phyloP scores from a whole-genome alignment of 306 rosid genomes.

The Glycine tomentella region DNA sequence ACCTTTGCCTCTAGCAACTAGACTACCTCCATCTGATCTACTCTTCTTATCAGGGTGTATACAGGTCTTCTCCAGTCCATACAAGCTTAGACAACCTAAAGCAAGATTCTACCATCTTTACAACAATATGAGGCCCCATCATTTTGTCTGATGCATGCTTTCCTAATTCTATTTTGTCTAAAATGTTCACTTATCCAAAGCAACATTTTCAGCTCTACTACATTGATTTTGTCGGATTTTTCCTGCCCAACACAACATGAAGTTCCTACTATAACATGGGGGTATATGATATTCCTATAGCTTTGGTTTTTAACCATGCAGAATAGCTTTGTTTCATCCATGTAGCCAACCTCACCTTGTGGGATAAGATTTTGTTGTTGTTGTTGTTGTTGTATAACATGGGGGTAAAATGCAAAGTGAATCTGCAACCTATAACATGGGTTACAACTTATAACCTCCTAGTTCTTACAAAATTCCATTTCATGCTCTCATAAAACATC shows the following conservation, averaged over 20 bases:
- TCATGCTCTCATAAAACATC: background rate
- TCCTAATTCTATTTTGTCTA: background rate
- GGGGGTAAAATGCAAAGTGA: background rate
- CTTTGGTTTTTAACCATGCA: too few species aligned
- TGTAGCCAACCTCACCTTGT: too few species aligned
- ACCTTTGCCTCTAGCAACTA: constrained; percentile 2
- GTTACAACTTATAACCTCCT: background rate
- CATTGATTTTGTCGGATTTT: background rate
- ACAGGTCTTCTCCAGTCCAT: background rate
- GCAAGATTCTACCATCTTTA: constrained; percentile 1
- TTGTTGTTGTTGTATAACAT: too few species aligned
- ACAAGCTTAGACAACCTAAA: background rate
- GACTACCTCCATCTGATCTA: background rate
- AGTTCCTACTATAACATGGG: background rate
- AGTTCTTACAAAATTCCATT: background rate
- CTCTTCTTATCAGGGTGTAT: background rate
- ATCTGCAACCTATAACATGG: constrained; percentile 16
- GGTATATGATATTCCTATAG: too few species aligned
- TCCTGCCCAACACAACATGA: background rate
- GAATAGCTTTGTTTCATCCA: too few species aligned
- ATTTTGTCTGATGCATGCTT: background rate
- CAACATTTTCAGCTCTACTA: background rate
- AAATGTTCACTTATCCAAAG: background rate
- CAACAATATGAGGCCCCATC: background rate
- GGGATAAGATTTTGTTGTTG: too few species aligned